Evolutionary conservation across 2,329 filamentous ascomycete genomes (phyloP).

Genomic region (Pseudogymnoascus sp.): DNA sequence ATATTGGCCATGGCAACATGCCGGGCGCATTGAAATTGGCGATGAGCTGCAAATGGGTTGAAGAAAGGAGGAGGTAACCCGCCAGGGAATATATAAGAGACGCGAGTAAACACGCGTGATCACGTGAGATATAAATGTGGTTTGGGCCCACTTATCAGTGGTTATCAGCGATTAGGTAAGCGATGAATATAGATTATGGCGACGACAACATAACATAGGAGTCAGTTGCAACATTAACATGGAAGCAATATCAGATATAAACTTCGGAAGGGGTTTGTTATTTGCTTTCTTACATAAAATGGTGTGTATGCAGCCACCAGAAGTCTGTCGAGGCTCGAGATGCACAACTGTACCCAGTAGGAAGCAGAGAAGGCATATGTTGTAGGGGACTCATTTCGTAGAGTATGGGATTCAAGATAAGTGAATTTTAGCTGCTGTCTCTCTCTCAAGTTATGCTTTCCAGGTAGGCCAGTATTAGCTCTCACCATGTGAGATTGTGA

Average conservation of each 20-base stretch:
- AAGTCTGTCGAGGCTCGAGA: neutral
- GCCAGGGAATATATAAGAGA: neutral
- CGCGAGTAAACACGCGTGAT: neutral
- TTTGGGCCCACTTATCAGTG: neutral
- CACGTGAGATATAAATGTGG: neutral
- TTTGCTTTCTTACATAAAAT: neutral
- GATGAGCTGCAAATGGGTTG: constrained; percentile 4
- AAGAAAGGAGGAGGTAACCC: neutral
- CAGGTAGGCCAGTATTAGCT: neutral
- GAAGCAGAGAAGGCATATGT: neutral
- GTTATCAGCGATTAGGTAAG: neutral
- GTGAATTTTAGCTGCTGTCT: neutral
- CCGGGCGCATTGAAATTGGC: neutral
- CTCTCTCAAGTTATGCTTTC: neutral
- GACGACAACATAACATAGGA: neutral
- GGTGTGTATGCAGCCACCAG: neutral
- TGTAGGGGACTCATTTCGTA: neutral
- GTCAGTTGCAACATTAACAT: neutral
- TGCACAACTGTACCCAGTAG: neutral
- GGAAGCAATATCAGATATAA: neutral
- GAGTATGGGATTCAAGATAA: neutral
- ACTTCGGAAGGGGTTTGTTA: neutral
- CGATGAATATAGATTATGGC: neutral
- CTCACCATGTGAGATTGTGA: neutral
- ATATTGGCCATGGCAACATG: neutral